Evolutionary conservation across 768 basidiomycete species (phyloP).

Genomic region (Suillus plorans): DNA sequence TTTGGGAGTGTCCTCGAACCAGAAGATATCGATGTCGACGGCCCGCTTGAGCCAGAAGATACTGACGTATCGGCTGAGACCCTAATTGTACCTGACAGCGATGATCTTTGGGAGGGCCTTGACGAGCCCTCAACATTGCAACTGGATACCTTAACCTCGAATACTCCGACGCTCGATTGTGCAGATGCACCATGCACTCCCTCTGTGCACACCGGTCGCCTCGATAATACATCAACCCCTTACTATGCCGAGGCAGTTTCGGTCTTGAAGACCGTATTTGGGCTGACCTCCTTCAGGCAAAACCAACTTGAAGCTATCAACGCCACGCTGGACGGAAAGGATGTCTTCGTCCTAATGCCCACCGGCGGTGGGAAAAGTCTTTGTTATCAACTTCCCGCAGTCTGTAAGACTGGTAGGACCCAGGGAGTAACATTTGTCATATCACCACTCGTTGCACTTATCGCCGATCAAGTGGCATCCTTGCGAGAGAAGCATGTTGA

Average conservation of each 20-base stretch:
- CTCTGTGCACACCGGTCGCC: conserved; percentile 10
- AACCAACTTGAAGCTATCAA: conserved; percentile 89
- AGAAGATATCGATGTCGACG: conserved; percentile 3
- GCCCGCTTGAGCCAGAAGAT: conserved; percentile 23
- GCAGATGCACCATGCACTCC: conserved; percentile 12
- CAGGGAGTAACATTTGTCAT: conserved; percentile 87
- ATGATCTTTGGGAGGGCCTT: conserved; percentile 50
- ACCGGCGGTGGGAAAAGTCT: conserved; percentile 93
- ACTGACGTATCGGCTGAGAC: conserved; percentile 18
- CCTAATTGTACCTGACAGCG: conserved; percentile 34
- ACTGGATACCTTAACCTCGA: conserved; percentile 29
- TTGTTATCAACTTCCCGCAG: conserved; percentile 88
- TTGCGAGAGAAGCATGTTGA: conserved; percentile 64
- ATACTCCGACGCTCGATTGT: conserved; percentile 12
- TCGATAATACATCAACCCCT: conserved; percentile 33
- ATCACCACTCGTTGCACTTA: conserved; percentile 84
- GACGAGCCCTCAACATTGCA: conserved; percentile 35
- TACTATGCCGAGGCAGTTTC: conserved; percentile 32
- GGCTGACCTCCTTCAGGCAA: conserved; percentile 63
- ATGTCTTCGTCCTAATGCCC: conserved; percentile 95
- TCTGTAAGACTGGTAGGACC: conserved; percentile 70
- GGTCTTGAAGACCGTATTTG: conserved; percentile 47
- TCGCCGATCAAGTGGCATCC: conserved; percentile 82
- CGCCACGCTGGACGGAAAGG: conserved; percentile 73
- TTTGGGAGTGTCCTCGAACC: not conserved